phyloP scores from a whole-genome alignment of 2,329 filamentous ascomycete genomes.

The Penicillium digitatum region DNA sequence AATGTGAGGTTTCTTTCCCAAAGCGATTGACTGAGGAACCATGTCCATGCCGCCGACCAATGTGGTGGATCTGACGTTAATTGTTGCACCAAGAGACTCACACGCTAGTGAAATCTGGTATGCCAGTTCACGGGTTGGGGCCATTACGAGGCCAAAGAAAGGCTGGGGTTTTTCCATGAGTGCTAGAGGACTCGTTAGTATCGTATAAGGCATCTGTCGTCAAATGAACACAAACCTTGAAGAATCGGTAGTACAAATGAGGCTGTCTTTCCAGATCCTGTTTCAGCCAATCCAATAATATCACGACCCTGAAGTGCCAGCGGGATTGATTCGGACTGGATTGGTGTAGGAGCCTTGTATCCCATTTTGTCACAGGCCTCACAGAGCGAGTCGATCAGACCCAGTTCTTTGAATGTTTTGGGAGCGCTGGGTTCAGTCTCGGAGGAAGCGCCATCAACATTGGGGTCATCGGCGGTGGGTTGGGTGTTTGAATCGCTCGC shows the following conservation, averaged over 20 bases:
- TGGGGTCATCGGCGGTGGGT: conserved; percentile 7
- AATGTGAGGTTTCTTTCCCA: conserved; percentile 94
- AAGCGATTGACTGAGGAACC: conserved; percentile 82
- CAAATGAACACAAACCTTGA: not conserved
- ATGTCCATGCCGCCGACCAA: conserved; percentile 95
- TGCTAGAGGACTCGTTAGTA: conserved; percentile 38
- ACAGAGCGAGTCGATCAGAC: conserved; percentile 79
- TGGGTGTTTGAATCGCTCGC: not conserved
- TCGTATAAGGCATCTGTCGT: not conserved
- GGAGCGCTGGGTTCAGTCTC: conserved; percentile 12
- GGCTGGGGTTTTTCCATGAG: conserved; percentile 83
- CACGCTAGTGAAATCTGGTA: conserved; percentile 86
- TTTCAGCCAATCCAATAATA: conserved; percentile 90
- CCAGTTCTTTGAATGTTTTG: conserved; percentile 56
- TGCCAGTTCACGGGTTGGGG: conserved; percentile 88
- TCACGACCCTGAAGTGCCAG: conserved; percentile 74
- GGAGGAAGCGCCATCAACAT: conserved; percentile 4
- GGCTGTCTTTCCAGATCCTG: conserved; percentile 91
- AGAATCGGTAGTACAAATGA: conserved; percentile 92
- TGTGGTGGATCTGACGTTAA: conserved; percentile 79
- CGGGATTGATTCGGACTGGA: conserved; percentile 82
- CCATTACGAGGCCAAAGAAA: conserved; percentile 82
- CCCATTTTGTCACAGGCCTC: conserved; percentile 79
- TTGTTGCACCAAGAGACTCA: conserved; percentile 79
- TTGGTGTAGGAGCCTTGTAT: conserved; percentile 83